phyloP scores from a whole-genome alignment of 768 basidiomycete genomes.

The Boletus fagicola region DNA sequence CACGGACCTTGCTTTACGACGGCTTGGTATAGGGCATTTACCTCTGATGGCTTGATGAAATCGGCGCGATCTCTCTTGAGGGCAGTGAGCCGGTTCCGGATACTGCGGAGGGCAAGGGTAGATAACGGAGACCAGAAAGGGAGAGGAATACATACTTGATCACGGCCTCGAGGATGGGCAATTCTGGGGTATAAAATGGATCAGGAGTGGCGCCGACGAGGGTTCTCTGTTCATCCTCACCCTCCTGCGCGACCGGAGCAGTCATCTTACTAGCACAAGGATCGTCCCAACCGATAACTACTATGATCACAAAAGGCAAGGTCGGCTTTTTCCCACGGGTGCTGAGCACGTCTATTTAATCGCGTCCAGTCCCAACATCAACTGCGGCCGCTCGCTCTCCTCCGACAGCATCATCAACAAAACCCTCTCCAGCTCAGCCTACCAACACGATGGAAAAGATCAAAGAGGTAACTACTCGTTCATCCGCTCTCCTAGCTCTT shows the following conservation, averaged over 20 bases:
- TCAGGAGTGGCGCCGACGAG: background rate
- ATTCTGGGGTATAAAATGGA: slow-evolving; percentile 53
- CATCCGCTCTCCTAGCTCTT: background rate
- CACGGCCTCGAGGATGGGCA: slow-evolving; percentile 91
- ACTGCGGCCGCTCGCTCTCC: slow-evolving; percentile 6
- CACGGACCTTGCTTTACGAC: slow-evolving; percentile 86
- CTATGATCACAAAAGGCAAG: slow-evolving; percentile 37
- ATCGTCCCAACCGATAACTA: background rate
- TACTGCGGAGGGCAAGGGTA: slow-evolving; percentile 48
- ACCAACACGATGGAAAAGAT: slow-evolving; percentile 45
- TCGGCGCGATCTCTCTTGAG: slow-evolving; percentile 91
- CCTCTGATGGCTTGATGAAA: slow-evolving; percentile 91
- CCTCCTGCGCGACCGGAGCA: slow-evolving; percentile 77
- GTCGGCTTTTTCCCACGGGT: slow-evolving; percentile 36
- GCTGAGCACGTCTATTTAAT: slow-evolving; percentile 20
- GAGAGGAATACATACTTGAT: slow-evolving; percentile 63
- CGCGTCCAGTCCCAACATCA: slow-evolving; percentile 20
- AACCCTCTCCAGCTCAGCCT: slow-evolving; percentile 3
- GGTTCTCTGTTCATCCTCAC: slow-evolving; percentile 38
- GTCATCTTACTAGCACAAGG: slow-evolving; percentile 42
- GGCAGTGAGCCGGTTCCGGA: slow-evolving; percentile 91
- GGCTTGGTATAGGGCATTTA: slow-evolving; percentile 86
- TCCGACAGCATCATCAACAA: slow-evolving; percentile 4
- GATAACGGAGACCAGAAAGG: slow-evolving; percentile 5
- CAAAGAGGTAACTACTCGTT: slow-evolving; percentile 36